Evolutionary conservation across 1,284 basidiomycete genomes (phyloP).

Genomic region (Cryptococcus sp.): DNA sequence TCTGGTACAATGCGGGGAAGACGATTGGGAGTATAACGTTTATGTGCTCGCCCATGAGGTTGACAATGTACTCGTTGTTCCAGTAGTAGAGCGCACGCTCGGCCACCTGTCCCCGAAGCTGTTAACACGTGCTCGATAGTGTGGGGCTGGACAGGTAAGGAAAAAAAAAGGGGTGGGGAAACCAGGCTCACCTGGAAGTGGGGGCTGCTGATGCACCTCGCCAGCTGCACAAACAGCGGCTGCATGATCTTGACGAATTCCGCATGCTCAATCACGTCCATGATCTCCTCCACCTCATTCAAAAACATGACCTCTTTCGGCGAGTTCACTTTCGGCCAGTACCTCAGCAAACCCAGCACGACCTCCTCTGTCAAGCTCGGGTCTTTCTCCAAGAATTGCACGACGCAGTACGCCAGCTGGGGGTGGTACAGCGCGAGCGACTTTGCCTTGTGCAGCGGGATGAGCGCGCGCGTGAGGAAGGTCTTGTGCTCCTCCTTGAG

Average conservation of each 20-base stretch:
- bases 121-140: too few relatives aligned
- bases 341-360: slow-evolving; percentile 88
- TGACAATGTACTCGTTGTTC: slow-evolving; percentile 99
- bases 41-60: slow-evolving; percentile 97
- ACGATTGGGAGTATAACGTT: slow-evolving; percentile 88
- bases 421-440: slow-evolving; percentile 95
- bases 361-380: slow-evolving; percentile 90
- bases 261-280: slow-evolving; percentile 94
- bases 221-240: slow-evolving; percentile 89
- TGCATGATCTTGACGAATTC: slow-evolving; percentile 98
- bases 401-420: slow-evolving; percentile 97
- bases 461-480: slow-evolving; percentile 92
- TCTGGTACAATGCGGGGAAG: slow-evolving; percentile 95
- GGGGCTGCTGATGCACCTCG: slow-evolving; percentile 96
- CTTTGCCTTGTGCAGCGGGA: slow-evolving; percentile 98
- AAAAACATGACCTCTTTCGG: slow-evolving; percentile 99
- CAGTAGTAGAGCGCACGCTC: slow-evolving; percentile 91
- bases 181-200: slow-evolving; percentile 78
- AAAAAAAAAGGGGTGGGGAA: neutral
- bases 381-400: slow-evolving; percentile 99
- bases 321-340: slow-evolving; percentile 99
- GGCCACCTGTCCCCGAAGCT: slow-evolving; percentile 60
- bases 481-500: slow-evolving; percentile 99
- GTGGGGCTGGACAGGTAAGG: neutral
- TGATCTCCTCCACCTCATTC: slow-evolving; percentile 98